Evolutionary conservation across 2,329 filamentous ascomycete genomes (phyloP), one percentile per base, ranked within the genome.

Genomic region (Cucurbitaria berberidis): DNA sequence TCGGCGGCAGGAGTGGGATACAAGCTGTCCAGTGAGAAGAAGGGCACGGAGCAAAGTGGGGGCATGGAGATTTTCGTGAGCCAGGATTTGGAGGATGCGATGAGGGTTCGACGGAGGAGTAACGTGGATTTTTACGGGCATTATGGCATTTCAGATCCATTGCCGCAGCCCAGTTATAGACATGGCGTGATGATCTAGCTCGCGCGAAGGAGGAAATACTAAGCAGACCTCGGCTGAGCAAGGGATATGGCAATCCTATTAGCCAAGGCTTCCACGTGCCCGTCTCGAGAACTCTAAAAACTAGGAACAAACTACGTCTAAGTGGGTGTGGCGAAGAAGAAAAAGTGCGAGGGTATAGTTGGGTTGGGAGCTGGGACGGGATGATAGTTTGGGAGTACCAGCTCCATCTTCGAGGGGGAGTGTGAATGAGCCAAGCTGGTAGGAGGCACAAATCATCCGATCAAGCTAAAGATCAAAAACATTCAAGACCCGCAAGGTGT

Each of bases 1-100:
- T 62, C 63, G 0, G 69, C 69, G 0, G 69, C 69, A 0, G 72
- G 69, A 0, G 72, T 74, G 2, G 70, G 72, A 2, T 74, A 74
- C 40, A 74, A 73, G 43, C 48, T 74, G 24, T 67, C 64, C 13
- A 67, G 64, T 6, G 69, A 72, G 44, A 67, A 63, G 26, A 71
- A 69, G 44, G 67, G 67, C 10, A 66, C 64, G 0, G 69, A 72
- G 44, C 67, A 72, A 59, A 73, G 69, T 38, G 72, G 70, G 9
- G 70, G 66, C 1, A 74, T 74, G 68, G 69, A 74, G 29, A 69
- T 74, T 16, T 74, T 67, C 46, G 65, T 74, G n/a, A 64, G 61
- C 6, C 59, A 62, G 32, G 64, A 72, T 48, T 32, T 74, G 35
- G 70, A 71, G 29, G 63, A 68, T 44, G 68, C 68, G 1, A 74